These are phyloP conservation scores for Bruguiera sexangula DNA, from an alignment of 345 rosid species.

Conservation along the genomic window DNA sequence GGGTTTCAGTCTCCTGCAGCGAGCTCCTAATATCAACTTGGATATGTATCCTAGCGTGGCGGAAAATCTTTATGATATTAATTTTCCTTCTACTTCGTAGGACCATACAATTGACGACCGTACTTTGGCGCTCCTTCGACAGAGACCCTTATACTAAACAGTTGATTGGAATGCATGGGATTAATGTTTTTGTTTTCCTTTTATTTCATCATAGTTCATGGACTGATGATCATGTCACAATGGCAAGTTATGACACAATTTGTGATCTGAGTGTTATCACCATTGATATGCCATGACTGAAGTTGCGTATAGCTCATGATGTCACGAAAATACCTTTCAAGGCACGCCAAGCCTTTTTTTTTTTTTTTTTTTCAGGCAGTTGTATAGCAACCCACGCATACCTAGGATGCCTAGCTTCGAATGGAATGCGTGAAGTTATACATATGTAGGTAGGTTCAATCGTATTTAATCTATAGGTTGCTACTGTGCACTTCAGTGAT, in stretches of 20 bases:
- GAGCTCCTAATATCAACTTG: too few species aligned
- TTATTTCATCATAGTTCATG: not conserved
- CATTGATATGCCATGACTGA: constrained; percentile 8
- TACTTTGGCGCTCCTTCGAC: not conserved
- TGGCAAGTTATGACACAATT: not conserved
- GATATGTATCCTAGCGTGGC: not conserved
- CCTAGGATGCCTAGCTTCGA: too few species aligned
- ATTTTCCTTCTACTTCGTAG: not conserved
- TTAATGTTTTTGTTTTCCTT: not conserved
- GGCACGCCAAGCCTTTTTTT: constrained; percentile 2
- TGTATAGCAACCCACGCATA: not conserved
- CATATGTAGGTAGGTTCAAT: too few species aligned
- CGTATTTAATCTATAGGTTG: too few species aligned
- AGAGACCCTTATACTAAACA: not conserved
- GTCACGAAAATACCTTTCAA: constrained; percentile 4
- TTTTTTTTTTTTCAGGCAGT: not conserved
- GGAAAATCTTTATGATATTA: not conserved
- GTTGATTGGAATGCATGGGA: not conserved
- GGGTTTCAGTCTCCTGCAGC: too few species aligned
- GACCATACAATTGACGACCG: not conserved
- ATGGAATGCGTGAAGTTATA: too few species aligned
- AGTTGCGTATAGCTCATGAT: constrained; percentile 1
- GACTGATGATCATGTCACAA: not conserved
- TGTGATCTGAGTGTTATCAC: constrained; percentile 12
- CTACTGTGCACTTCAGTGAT: too few species aligned